These are phyloP conservation scores for Arctostaphylos glauca DNA, from an alignment of 148 eudicot species.

Conservation along the genomic window DNA sequence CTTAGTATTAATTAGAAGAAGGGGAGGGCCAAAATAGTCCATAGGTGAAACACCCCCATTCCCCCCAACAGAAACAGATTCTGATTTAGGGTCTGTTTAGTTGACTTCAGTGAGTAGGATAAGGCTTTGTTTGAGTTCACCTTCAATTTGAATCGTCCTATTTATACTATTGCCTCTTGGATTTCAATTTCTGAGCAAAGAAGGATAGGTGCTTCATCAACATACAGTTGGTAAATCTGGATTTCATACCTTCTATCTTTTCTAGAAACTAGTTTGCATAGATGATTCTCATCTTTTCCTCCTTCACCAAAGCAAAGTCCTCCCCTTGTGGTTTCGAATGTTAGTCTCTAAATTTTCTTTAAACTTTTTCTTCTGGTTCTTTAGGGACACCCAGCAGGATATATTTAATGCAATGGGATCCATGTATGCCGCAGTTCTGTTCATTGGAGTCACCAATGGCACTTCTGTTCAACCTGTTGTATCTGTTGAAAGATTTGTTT, in stretches of 20 bases:
- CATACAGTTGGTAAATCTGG: background rate
- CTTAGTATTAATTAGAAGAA: background rate
- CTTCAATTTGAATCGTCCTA: background rate
- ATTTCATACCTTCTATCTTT: background rate
- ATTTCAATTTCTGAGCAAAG: background rate
- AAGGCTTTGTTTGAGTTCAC: background rate
- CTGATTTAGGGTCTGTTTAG: background rate
- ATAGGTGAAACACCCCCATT: background rate
- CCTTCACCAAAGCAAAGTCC: background rate
- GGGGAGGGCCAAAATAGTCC: background rate
- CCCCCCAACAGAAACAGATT: background rate
- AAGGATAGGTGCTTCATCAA: background rate
- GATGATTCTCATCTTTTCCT: background rate
- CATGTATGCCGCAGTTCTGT: slow-evolving; percentile 82
- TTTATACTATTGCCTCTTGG: background rate
- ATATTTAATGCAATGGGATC: slow-evolving; percentile 94
- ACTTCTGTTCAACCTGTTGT: slow-evolving; percentile 98
- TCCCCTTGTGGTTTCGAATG: background rate
- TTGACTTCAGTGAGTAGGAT: background rate
- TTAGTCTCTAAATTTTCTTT: background rate
- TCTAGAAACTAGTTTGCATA: background rate
- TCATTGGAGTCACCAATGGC: slow-evolving; percentile 89
- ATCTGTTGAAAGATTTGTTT: slow-evolving; percentile 92
- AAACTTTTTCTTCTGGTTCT: slow-evolving; percentile 8
- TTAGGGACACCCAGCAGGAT: slow-evolving; percentile 77